phyloP scores from a whole-genome alignment of 2,329 filamentous ascomycete genomes.

The Fusarium pseudocircinatum region DNA sequence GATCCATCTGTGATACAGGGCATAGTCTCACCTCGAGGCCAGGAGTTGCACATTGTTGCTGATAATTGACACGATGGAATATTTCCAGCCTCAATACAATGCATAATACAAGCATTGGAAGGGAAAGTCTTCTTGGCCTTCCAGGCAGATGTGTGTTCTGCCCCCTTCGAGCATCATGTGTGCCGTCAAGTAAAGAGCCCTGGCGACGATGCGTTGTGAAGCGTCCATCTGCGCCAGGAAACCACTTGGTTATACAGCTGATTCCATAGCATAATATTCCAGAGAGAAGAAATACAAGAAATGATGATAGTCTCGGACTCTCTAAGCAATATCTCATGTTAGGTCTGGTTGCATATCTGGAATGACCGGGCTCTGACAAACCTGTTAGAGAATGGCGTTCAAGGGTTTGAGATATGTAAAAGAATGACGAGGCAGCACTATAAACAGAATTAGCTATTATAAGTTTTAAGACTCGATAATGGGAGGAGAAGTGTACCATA shows the following conservation, averaged over 20 bases:
- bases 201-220: constrained; percentile 50
- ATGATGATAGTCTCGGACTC: constrained; percentile 58
- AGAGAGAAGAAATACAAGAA: constrained; percentile 58
- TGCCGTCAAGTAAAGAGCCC: constrained; percentile 32
- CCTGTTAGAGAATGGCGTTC: constrained; percentile 61
- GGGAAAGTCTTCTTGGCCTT: constrained; percentile 58
- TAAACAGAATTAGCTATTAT: background rate
- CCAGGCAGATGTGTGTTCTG: constrained; percentile 52
- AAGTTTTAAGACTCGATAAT: background rate
- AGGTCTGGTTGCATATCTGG: background rate
- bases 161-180: constrained; percentile 46
- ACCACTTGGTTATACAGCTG: constrained; percentile 56
- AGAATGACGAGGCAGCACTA: constrained; percentile 59
- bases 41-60: constrained; percentile 61
- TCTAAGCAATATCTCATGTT: constrained; percentile 47
- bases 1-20: background rate
- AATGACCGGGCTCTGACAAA: constrained; percentile 38
- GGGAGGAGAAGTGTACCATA: constrained; percentile 28
- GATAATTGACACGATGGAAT: constrained; percentile 56
- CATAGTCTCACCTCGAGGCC: constrained; percentile 57
- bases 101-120: constrained; percentile 55
- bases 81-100: constrained; percentile 60
- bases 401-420: constrained; percentile 58
- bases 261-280: constrained; percentile 53
- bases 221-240: constrained; percentile 58